Percentiles rank a stretch among this genome's conserved stretches.
Conservation (phyloP, 345 rosid species). For the Angophora floribunda region DNA sequence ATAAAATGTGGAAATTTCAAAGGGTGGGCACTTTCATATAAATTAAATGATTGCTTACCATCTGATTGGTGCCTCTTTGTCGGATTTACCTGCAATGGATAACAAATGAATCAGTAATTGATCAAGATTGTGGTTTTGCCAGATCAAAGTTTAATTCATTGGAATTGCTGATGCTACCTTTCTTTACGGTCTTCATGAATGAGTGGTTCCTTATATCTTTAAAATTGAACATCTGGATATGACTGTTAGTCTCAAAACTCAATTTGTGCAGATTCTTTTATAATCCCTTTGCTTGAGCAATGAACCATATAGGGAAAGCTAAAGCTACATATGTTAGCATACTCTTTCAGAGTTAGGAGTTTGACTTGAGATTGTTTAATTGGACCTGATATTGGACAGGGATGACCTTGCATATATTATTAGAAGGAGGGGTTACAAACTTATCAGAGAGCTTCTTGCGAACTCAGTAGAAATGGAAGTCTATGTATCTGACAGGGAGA, state of each 20-base stretch:
- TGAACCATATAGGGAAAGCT: background rate
- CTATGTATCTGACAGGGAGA: slow-evolving; percentile 8
- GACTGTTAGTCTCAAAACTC: background rate
- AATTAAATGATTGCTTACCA: background rate
- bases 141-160: background rate
- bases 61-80: background rate
- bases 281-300: background rate
- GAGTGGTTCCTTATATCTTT: background rate
- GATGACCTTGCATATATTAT: slow-evolving; percentile 82
- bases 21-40: background rate
- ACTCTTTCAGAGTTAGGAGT: background rate
- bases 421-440: slow-evolving; percentile 82
- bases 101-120: background rate
- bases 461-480: slow-evolving; percentile 15
- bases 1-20: background rate
- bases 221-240: background rate
- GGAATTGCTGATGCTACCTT: background rate
- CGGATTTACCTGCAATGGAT: background rate
- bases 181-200: background rate
- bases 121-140: background rate
- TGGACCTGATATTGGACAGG: slow-evolving; percentile 27
- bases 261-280: background rate
- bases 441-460: slow-evolving; percentile 48
- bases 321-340: background rate
- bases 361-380: background rate